Base-by-base conservation (phyloP, 345 rosid species). In the Eutrema japonicum region DNA sequence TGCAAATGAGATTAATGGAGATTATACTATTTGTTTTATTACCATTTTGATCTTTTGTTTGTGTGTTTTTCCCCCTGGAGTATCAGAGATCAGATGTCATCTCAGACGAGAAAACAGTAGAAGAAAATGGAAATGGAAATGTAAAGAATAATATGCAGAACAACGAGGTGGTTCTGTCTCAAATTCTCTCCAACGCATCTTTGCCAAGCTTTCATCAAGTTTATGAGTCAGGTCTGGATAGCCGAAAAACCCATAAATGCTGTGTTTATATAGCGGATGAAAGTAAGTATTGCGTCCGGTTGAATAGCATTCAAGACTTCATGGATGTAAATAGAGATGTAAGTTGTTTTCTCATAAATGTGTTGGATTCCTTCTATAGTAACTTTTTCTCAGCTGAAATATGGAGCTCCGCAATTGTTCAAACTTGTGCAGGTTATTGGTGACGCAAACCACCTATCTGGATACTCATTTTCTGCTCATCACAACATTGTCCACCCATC, bases 281-380 rank as follows among this genome's bases (percentile, higher is more conserved):
- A 43, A 84, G 81, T 76, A 92, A 80, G 36, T 92, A 90, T 70
- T 95, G 96, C 59, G 80, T 80, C 29, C 92, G 93, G 66, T 82
- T 95, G 70, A 81, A 92, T 79, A 87, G 96, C 75, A 88, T 95
- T 76, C 97, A 95, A 80, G 93, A 97, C 36, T 95, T 83, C 81
- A 84, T 84, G 80, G 97, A 95, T 74, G 90, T 90, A 55, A 95
- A 95, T 71, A 85, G 96, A 73, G 97, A 90, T 82, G 99, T 95
- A 80, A 86, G 99, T 65, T 53, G 48, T 60, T 55, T 42, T 51
- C 41, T 60, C 59, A 32, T 41, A 13, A 14, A 3, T 45, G 29
- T 62, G 9, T 29, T 56, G 8, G 27, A 54, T 47, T 49, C 65
- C 43, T 49, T 71, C 18, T 53, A 8, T 10, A 45, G 8, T 43